Evolutionary conservation across 1,139 yeast genomes (phyloP), one percentile per base, ranked within the genome.

Genomic region (Nakaseomyces uthaithaninus): DNA sequence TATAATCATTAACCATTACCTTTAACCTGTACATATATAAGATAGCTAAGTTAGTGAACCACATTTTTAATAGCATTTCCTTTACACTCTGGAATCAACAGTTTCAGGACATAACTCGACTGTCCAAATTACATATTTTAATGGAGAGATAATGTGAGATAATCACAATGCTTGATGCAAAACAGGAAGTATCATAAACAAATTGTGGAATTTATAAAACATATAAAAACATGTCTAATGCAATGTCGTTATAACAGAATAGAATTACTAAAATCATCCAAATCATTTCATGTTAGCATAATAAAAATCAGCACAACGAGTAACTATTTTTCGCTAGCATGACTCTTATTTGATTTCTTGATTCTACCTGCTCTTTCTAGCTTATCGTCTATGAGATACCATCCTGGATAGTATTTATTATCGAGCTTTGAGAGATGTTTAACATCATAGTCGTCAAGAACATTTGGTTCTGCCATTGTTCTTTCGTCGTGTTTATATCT

Each of bases 311-410:
- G 24, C 24, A 22, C n/a, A 12, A 18, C 5, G 4, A 12, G 5
- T 15, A 10, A 14, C 7, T 17, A 28, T 11, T 28, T 16, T 11
- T 16, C 18, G 4, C 20, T 22, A 22, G 7, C 10, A 8, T 2
- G 14, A 16, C 18, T 28, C 18, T 16, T 19, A 2, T 28, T 28
- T 2, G 22, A 3, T 9, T 34, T 42, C 33, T 51, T 49, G 8
- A 47, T 41, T 38, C 63, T 48, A n/a, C 65, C 65, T 3, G 59
- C 57, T 25, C 65, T 49, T 44, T 60, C 65, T 27, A 47, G 36
- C 3, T 46, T 30, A 39, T 60, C 63, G 20, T 59, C 55, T 7
- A 46, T 37, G 15, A 60, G 38, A 40, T 47, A 57, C 65, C 65
- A 60, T 2, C 65, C 65, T 3, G 65, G 64, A 23, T 52, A 46